Evolutionary conservation across 768 basidiomycete species (phyloP), one percentile per base, ranked within the genome.

Genomic region (Leccinum variicolor): DNA sequence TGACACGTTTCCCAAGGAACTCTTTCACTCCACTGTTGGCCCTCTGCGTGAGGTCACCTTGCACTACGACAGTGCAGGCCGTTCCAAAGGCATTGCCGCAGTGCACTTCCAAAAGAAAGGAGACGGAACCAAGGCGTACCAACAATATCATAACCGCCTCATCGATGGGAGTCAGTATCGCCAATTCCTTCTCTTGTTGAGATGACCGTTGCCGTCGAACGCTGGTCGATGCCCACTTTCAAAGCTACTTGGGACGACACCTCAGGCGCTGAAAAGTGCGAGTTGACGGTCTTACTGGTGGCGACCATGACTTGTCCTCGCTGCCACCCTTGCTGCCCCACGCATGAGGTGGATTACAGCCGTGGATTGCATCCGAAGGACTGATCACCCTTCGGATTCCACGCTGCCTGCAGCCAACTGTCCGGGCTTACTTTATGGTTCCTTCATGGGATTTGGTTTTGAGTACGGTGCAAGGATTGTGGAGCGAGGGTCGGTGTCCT

Each of bases 101-200:
- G 88, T 99, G 57, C 79, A 84, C 65, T 98, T 98, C 81, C 78
- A 80, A 66, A 84, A 82, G 67, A 89, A 87, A 68, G 95, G 94
- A 57, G 93, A 95, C 68, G 97, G 89, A 57, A 85, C 85, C 71
- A 92, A 89, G 81, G 97, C 97, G 3, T 94, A 87, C 75, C 82
- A 89, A 66, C 85, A 92, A 63, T 99, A 98, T 81, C 93, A 99
- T 84, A 92, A 92, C 79, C 89, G 97, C 73, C 90, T 98, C 78
- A 95, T 99, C 85, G 97, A 99, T 89, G 94, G 94, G 81, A 97
- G 97, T 99, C 90, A 94, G 97, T 98, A 90, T 82, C 85, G 79
- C 77, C 81, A 71, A 66, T 73, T 72, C 72, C 68, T 70, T 69
- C 65, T 73, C 76, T 65, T 60, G 52, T 54, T 58, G 62, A 61